Conservation (phyloP, 1,284 basidiomycete genomes). For the Athelia sp. region DNA sequence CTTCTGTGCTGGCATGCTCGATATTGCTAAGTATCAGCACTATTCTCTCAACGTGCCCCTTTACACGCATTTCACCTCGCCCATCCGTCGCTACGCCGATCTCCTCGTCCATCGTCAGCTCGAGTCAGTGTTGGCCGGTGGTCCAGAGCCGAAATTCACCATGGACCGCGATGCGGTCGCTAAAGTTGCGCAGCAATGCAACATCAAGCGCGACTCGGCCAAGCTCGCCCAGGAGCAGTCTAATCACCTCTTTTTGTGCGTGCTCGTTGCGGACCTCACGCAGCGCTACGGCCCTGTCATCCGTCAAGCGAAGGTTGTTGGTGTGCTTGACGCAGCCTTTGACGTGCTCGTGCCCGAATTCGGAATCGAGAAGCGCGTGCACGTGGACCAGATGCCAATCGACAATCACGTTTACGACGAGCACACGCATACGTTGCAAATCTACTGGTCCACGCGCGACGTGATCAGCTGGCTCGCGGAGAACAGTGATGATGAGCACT, state of each 20-base stretch:
- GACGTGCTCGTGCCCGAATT: slow-evolving; percentile 94
- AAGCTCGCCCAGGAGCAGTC: slow-evolving; percentile 95
- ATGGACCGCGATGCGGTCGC: slow-evolving; percentile 97
- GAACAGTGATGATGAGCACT: slow-evolving; percentile 89
- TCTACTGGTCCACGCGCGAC: slow-evolving; percentile 89
- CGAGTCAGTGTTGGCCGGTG: slow-evolving; percentile 79
- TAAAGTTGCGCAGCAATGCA: slow-evolving; percentile 96
- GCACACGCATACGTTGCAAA: slow-evolving; percentile 82
- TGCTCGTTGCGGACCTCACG: slow-evolving; percentile 90
- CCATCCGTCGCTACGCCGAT: slow-evolving; percentile 92
- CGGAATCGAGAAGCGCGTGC: slow-evolving; percentile 96
- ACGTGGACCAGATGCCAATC: slow-evolving; percentile 98
- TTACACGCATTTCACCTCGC: slow-evolving; percentile 97
- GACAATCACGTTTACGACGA: slow-evolving; percentile 95
- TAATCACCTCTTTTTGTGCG: slow-evolving; percentile 90
- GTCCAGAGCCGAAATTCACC: slow-evolving; percentile 81
- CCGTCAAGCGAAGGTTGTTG: slow-evolving; percentile 88
- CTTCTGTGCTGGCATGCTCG: slow-evolving; percentile 98
- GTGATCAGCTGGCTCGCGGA: slow-evolving; percentile 94
- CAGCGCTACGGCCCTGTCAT: slow-evolving; percentile 93
- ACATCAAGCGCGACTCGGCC: slow-evolving; percentile 91
- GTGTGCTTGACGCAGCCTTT: slow-evolving; percentile 92
- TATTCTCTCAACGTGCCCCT: slow-evolving; percentile 89
- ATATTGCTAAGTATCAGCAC: slow-evolving; percentile 97
- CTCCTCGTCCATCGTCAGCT: slow-evolving; percentile 96